Evolutionary conservation across 768 basidiomycete genomes (phyloP), one percentile per base, ranked within the genome.

Genomic region (Leccinum arenicola): DNA sequence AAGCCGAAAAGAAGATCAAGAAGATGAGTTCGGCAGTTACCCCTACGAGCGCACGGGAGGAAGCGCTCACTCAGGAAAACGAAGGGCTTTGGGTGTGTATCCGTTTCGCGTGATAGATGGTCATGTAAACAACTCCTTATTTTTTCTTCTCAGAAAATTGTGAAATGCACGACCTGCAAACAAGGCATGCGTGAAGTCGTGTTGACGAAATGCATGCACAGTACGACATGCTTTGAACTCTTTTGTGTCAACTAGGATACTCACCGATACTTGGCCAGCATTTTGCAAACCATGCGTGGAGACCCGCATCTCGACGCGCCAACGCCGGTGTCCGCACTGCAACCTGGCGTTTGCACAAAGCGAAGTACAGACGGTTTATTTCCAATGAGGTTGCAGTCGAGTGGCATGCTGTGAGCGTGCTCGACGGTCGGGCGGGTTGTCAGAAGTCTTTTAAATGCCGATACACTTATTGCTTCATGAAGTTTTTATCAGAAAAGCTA

Each of bases 251-350:
- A 11, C 14, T 25, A 12, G n/a, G 27, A 15, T 33, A 5, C 50
- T 60, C 50, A 59, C 33, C 15, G 29, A 15, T 23, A 21, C 25
- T 17, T 15, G 7, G 56, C 10, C 63, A 94, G 93, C 93, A 1
- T 95, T 95, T 75, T 93, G 91, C 74, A 88, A 85, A 73, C 71
- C 79, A 56, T 97, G 89, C 69, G 82, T 98, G 35, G 95, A 97
- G 62, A 79, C 86, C n/a, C 88, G 96, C 45, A 82, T 98, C 64
- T 75, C 88, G 27, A 94, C 91, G 15, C 85, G 95, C 59, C 95
- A 97, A 70, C 87, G 95, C 27, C 95, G 95, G 72, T 98, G 95
- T 75, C 95, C 95, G 23, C 87, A 89, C 6, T 98, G 95, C 70
- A 88, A 88, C 61, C 68, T 89, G 33, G 73, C 81, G 1, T 98